phyloP scores from a whole-genome alignment of 257 asterid genomes.

The Jasminum sambac region DNA sequence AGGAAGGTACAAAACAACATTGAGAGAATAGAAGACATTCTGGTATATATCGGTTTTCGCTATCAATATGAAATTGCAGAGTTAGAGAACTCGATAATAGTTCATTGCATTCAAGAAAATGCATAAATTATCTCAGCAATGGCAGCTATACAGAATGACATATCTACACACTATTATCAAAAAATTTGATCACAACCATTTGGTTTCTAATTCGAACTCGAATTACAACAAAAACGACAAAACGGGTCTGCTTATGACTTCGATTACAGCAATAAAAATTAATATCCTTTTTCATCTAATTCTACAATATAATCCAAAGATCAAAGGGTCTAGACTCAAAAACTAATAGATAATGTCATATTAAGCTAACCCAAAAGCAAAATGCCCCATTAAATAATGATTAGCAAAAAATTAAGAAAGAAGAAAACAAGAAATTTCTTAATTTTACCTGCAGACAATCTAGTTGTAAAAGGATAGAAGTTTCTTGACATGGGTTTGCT shows the following conservation, averaged over 20 bases:
- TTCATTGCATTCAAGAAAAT: neutral
- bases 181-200: neutral
- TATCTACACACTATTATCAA: neutral
- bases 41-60: neutral
- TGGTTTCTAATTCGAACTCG: neutral
- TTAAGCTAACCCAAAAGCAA: constrained; percentile 5
- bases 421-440: neutral
- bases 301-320: neutral
- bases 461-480: constrained; percentile 29
- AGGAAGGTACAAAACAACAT: constrained; percentile 44
- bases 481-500: constrained; percentile 43
- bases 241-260: no score
- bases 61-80: neutral
- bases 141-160: neutral
- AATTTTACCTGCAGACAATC: constrained; percentile 46
- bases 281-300: no score
- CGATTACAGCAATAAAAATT: no score
- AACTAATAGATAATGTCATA: constrained; percentile 16
- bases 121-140: neutral
- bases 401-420: constrained; percentile 13
- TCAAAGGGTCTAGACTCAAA: constrained; percentile 15
- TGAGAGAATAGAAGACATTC: constrained; percentile 9
- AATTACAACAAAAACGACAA: neutral
- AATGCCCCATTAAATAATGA: constrained; percentile 23
- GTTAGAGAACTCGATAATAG: neutral